Base-by-base conservation (phyloP, 1,139 yeast species). In the Geotrichum phurueaensis region DNA sequence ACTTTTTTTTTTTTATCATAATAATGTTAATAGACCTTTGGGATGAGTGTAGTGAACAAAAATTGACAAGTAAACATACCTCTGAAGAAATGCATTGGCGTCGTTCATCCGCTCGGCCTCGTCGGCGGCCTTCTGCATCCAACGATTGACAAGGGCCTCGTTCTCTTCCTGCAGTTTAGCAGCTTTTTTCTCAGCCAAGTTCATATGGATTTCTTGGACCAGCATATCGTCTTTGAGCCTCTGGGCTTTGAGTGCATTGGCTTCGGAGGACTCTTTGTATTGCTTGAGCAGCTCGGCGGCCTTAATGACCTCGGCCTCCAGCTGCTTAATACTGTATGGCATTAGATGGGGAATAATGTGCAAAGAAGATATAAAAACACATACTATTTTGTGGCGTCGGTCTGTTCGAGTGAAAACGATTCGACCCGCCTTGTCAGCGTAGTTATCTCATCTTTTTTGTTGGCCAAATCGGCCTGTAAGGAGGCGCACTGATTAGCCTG, bases 151-250 rank as follows among this genome's bases (percentile, higher is more conserved):
- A 65, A 86, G 75, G 22, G 73, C 72, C 27, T 80, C 79, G 67
- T 86, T 84, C 47, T 62, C 64, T 13, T 36, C 65, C 53, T 75
- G 74, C 45, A 83, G 70, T 25, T 70, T 68, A 3, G 68, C 69
- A n/a, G 80, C 71, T 62, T 76, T 76, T 5, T 79, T 80, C 48
- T 77, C 81, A 55, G 86, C 72, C 27, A 89, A 79, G 65, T 87
- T 88, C 64, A 83, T 81, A 70, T 87, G 95, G 58, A 90, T 84
- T 68, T 85, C 88, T 57, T 81, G 75, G 29, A 89, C 82, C 54
- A 90, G 76, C 18, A 86, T 74, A 66, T 88, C 95, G 70, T 89
- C 96, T 65, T 87, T 86, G 51, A 86, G 75, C 18, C 80, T 75
- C 65, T 86, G 90, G 27, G 84, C 78, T 15, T 84, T 80, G 64